Evolutionary conservation across 805 yeast species (phyloP), one percentile per base, ranked within the genome.

Genomic region (Suhomyces xylopsoci): DNA sequence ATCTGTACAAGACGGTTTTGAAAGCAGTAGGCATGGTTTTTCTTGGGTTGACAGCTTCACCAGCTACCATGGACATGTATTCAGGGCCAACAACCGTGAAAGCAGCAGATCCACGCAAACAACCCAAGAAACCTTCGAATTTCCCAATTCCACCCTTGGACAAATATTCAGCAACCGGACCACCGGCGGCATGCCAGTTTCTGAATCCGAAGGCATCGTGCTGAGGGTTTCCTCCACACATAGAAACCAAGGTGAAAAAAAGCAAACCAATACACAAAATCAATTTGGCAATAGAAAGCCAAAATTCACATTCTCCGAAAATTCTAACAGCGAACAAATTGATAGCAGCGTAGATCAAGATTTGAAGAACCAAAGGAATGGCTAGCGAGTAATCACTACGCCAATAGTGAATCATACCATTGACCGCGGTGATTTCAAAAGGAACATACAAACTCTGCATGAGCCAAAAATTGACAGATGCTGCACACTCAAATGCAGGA

Each of bases 1-100:
- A 74, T 58, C 96, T 78, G 62, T 78, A 77, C 55, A 88, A 83
- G 15, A 90, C 90, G 51, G 86, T 87, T 57, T 82, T 85, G 73
- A 85, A 88, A 0, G 96, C 96, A 30, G 77, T 78, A n/a, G 94
- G 91, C 64, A 90, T 71, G 5, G 83, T 83, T 51, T 80, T 80
- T 49, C 93, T 78, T 8, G 96, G 96, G 58, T 83, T 76, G 32
- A 79, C 72, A 2, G 89, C 83, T 65, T 90, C 96, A 46, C 96
- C 90, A 2, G 96, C 96, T 32, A 89, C 83, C 88, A 88, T 85
- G 1, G 93, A 80, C 34, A 90, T 81, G 60, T 88, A 87, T 67
- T 90, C 97, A 1, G 96, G 96, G 0, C 96, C 97, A 3, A 89
- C 89, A 57, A 88, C 83, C 15, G 94, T 87, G 65, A 86, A 90